Evolutionary conservation across 2,329 filamentous ascomycete genomes (phyloP).

Genomic region (Hypoxylon sp.): DNA sequence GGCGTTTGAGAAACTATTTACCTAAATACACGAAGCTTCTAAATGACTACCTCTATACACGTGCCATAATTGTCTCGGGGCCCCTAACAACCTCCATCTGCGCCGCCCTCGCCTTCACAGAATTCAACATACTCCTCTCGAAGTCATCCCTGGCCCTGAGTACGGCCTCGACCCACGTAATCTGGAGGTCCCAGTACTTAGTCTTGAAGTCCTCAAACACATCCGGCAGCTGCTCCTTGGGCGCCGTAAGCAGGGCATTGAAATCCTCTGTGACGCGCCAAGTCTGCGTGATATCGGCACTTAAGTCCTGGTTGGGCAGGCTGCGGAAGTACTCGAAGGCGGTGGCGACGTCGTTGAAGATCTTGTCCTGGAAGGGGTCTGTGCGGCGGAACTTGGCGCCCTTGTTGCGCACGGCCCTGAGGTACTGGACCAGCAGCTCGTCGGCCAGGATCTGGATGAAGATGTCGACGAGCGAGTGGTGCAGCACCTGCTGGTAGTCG

Average conservation of each 20-base stretch:
- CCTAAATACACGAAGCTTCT: too few species aligned
- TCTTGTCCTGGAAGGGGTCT: conserved; percentile 92
- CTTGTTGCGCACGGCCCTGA: conserved; percentile 88
- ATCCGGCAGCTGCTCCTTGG: conserved; percentile 79
- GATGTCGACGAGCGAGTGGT: conserved; percentile 90
- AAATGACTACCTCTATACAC: too few species aligned
- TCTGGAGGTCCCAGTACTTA: conserved; percentile 92
- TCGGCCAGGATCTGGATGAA: conserved; percentile 94
- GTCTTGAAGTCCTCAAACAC: conserved; percentile 88
- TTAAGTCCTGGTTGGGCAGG: conserved; percentile 79
- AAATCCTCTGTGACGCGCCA: conserved; percentile 94
- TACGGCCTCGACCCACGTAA: conserved; percentile 96
- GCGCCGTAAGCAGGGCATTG: conserved; percentile 81
- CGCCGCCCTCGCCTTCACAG: conserved; percentile 89
- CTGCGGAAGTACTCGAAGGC: conserved; percentile 90
- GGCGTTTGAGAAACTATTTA: too few species aligned
- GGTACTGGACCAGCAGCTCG: conserved; percentile 88
- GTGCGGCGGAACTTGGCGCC: conserved; percentile 87
- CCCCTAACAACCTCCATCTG: conserved; percentile 86
- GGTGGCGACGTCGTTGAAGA: conserved; percentile 91
- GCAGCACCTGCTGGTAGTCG: conserved; percentile 87
- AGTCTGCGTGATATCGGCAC: conserved; percentile 83
- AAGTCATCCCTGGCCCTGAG: conserved; percentile 91
- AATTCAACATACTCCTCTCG: conserved; percentile 88
- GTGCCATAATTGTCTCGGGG: conserved; percentile 94